phyloP scores from a whole-genome alignment of 345 rosid genomes.

The Hypericum perforatum region DNA sequence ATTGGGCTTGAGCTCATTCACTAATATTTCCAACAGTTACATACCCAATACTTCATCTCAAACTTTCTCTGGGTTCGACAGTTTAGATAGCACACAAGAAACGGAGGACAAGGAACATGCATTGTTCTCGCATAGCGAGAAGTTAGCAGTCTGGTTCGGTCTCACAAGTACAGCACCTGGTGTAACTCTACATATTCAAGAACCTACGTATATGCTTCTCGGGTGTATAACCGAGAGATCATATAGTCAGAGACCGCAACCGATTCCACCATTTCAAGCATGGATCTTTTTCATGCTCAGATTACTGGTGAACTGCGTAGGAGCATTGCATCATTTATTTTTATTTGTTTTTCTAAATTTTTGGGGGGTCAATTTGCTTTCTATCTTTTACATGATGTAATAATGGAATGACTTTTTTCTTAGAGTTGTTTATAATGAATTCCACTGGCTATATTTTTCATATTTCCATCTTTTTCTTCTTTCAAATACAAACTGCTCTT shows the following conservation, averaged over 20 bases:
- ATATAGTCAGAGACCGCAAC: constrained; percentile 64
- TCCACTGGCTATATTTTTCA: no score
- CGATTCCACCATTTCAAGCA: constrained; percentile 64
- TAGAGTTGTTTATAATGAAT: no score
- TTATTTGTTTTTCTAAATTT: no score
- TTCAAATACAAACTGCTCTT: no score
- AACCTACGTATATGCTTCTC: constrained; percentile 68
- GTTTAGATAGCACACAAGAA: constrained; percentile 19
- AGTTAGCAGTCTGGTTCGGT: constrained; percentile 68
- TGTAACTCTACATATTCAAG: constrained; percentile 49
- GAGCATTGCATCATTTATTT: no score
- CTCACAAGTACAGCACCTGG: constrained; percentile 50
- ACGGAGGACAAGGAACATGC: constrained; percentile 73
- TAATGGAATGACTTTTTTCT: no score
- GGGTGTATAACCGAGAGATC: constrained; percentile 48
- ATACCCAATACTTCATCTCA: constrained; percentile 34
- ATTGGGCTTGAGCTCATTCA: no score
- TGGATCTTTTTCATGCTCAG: constrained; percentile 73
- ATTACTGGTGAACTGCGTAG: constrained; percentile 48
- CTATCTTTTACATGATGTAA: no score
- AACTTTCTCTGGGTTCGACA: constrained; percentile 25
- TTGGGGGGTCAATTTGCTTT: no score
- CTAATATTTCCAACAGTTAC: no score
- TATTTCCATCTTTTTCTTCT: no score
- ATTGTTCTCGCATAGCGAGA: constrained; percentile 66